phyloP scores from a whole-genome alignment of 441 rosid species.

The Capsella rubella region DNA sequence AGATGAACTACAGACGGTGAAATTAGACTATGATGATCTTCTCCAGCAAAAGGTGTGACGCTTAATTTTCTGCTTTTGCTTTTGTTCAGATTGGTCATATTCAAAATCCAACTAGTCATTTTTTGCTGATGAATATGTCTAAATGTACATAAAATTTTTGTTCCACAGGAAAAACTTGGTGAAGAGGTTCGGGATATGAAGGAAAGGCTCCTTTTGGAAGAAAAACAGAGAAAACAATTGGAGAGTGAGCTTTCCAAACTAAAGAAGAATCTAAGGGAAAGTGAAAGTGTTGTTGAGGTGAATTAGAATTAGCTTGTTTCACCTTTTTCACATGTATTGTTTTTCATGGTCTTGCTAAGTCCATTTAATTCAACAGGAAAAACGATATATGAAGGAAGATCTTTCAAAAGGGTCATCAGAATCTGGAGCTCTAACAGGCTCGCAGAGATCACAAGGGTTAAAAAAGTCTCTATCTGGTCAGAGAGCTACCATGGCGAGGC shows the following conservation, averaged over 20 bases:
- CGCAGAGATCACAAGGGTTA: conserved; percentile 62
- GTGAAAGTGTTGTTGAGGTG: conserved; percentile 65
- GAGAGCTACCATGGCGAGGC: conserved; percentile 90
- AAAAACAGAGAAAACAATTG: conserved; percentile 66
- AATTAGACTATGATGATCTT: conserved; percentile 59
- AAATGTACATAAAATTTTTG: conserved; percentile 27
- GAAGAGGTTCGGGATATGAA: conserved; percentile 66
- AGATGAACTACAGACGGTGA: conserved; percentile 69
- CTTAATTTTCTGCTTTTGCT: conserved; percentile 19
- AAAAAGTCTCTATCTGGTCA: conserved; percentile 73
- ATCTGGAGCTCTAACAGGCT: conserved; percentile 48
- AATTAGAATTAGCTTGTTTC: conserved; percentile 32
- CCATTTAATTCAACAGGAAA: conserved; percentile 57
- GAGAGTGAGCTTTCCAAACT: conserved; percentile 73
- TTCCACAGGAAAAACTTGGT: conserved; percentile 60
- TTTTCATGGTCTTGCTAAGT: conserved; percentile 51
- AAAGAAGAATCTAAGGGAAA: conserved; percentile 65
- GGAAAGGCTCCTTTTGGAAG: conserved; percentile 74
- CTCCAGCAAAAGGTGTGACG: conserved; percentile 69
- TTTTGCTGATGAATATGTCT: conserved; percentile 9
- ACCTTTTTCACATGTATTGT: conserved; percentile 36
- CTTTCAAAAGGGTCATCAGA: conserved; percentile 55
- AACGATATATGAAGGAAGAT: conserved; percentile 59
- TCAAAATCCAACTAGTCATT: conserved; percentile 24
- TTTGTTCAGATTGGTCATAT: conserved; percentile 30